Evolutionary conservation across 2,329 filamentous ascomycete genomes (phyloP), one percentile per base, ranked within the genome.

Genomic region (Pestalotiopsis sp.): DNA sequence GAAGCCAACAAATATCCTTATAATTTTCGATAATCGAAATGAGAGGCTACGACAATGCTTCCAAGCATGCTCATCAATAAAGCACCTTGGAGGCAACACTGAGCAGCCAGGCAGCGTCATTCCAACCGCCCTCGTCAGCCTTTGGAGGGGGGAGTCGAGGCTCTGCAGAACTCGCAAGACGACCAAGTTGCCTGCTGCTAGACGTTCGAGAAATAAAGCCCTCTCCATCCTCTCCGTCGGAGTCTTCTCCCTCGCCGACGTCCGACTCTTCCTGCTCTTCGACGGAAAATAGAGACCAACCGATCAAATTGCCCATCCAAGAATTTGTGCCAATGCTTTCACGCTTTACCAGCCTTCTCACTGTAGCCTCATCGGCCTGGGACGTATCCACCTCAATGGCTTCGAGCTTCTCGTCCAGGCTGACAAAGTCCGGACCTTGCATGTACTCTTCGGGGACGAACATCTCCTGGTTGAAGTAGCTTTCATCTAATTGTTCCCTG

Each of bases 51-150:
- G 1, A n/a, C 59, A 59, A 62, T 39, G 31, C 27, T 39, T 59
- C 23, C 25, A 60, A 58, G 6, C 23, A 6, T 14, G 20, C 23
- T 36, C 27, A n/a, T 59, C 23, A 59, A 90, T 71, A 90, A 82
- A 90, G 80, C 59, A 90, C 86, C 74, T 88, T 90, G 31, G 86
- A 85, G 12, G 89, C 90, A 71, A 92, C 88, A 71, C 85, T 90
- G 67, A 92, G 78, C 61, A 92, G 78, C 90, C 90, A 92, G 17
- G 89, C 89, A 31, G 89, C 90, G 77, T 92, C 90, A 68, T 87
- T 85, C 90, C 90, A 92, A 9, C 86, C 86, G 17, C 88, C 88
- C 58, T 88, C 85, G 65, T 91, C 85, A 9, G 83, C 80, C 57
- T 84, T 84, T 75, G 87, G 75, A 12, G 85, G 81, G 23, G 83